Base-by-base conservation (phyloP, 164 flowering plant species). In the Chimonanthus salicifolius region DNA sequence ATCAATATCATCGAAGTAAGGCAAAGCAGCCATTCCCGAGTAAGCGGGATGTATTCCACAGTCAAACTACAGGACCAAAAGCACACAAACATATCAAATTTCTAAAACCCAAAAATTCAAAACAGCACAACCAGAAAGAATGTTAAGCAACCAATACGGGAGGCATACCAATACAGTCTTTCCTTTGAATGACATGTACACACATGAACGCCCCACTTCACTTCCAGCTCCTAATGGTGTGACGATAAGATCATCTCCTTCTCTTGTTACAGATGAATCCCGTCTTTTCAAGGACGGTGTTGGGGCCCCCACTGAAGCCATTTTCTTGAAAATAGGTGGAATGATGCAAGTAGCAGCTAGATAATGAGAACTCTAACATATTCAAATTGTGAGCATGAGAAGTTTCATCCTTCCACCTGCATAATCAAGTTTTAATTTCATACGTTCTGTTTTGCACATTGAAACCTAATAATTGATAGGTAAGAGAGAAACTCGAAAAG, bases 171-270 rank as follows among this genome's bases (percentile, higher is more conserved):
- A 69, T 0, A 88, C 80, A 21, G 83, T 87, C 75, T 90, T 90
- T 47, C 86, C 88, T 72, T 86, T 90, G 85, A 76, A 94, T 43
- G 97, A 78, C 97, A 94, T 92, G 85, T 88, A 85, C 64, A 90
- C 92, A 64, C 97, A 94, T 11, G 98, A 94, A n/a, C 98, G 86
- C 20, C 98, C 98, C 16, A 95, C 99, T 92, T 95, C 99, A 82
- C 73, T 95, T 5, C 99, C 99, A 20, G 98, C 98, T 4, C 99
- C 99, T 54, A 95, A 78, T 20, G 99, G 98, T 0, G 92, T 93
- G 10, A 95, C 79, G 33, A 84, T 88, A 5, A 95, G 93, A 76
- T 85, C 86, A 74, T 95, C 99, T 8, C 86, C 93, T 80, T 90
- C 97, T 75, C 90, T 84, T 4, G 83, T 51, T 4, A 64, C 74